Evolutionary conservation across 352 stramenopile species (phyloP).

Genomic region (Pythium periplocum): DNA sequence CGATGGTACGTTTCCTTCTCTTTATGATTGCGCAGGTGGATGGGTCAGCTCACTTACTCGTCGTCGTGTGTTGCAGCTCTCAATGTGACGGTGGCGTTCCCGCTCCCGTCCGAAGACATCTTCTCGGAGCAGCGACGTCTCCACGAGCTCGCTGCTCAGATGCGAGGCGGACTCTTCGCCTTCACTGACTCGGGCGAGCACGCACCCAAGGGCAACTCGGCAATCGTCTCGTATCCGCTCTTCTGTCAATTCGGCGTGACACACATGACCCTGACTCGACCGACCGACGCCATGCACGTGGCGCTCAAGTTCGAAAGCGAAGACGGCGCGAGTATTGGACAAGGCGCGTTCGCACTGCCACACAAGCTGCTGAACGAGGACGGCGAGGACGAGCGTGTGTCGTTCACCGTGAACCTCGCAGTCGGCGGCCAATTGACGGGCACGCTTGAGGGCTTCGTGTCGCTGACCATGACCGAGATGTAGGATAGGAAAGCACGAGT

Average conservation of each 20-base stretch:
- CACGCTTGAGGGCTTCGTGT: conserved; percentile 47
- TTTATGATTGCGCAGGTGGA: too few relatives aligned
- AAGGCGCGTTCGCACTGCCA: conserved; percentile 63
- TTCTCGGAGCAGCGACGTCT: conserved; percentile 82
- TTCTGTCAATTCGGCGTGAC: conserved; percentile 27
- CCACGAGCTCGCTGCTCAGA: conserved; percentile 65
- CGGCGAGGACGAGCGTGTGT: conserved; percentile 19
- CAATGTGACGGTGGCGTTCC: conserved; percentile 64
- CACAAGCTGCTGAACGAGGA: conserved; percentile 21
- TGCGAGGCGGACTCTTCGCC: conserved; percentile 50
- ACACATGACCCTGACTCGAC: conserved; percentile 54
- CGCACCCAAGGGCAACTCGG: conserved; percentile 18
- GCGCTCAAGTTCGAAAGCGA: conserved; percentile 67
- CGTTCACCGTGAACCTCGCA: conserved; percentile 49
- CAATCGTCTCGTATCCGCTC: conserved; percentile 10
- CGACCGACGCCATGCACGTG: conserved; percentile 55
- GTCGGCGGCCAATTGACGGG: conserved; percentile 49
- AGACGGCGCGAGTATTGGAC: conserved; percentile 36
- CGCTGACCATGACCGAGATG: conserved; percentile 9
- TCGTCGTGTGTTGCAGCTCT: conserved; percentile 7
- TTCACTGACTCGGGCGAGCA: conserved; percentile 9
- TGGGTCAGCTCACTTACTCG: not conserved
- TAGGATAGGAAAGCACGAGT: too few relatives aligned
- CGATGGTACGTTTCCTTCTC: too few relatives aligned
- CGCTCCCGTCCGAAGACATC: conserved; percentile 74